Conservation (phyloP, 2,329 filamentous ascomycete genomes). For the Claviceps monticola region DNA sequence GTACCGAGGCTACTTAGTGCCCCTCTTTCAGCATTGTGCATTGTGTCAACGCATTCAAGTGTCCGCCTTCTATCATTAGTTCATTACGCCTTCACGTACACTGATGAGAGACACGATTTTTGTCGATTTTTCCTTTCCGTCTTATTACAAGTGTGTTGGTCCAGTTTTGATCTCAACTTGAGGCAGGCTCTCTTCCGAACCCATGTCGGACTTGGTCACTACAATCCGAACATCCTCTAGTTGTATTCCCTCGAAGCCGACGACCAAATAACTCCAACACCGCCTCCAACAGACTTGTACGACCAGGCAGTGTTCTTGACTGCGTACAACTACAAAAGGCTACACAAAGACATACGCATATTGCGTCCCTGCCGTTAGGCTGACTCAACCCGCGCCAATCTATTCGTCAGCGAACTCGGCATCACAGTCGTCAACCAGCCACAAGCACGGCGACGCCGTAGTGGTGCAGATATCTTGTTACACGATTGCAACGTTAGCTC, state of each 20-base stretch:
- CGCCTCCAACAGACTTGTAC: background rate
- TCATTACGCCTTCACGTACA: background rate
- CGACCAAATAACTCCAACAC: background rate
- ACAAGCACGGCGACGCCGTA: constrained; percentile 1
- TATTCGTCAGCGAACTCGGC: constrained; percentile 1
- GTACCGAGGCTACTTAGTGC: too few species aligned
- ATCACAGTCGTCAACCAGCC: constrained; percentile 4
- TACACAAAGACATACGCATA: background rate
- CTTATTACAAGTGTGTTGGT: background rate
- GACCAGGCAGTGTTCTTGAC: background rate
- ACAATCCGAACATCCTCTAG: background rate
- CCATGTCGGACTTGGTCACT: background rate
- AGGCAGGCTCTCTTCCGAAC: background rate
- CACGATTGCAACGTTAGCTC: background rate
- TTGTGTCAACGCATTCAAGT: too few species aligned
- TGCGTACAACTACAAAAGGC: background rate
- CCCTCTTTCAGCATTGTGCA: too few species aligned
- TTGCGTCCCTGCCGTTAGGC: background rate
- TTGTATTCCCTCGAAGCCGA: background rate
- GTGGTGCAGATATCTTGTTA: background rate
- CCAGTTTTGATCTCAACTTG: background rate
- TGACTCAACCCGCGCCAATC: constrained; percentile 1
- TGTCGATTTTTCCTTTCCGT: background rate
- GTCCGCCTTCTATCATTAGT: background rate
- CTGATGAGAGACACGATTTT: background rate